These are phyloP conservation scores for Stephanodiscus triporus DNA, from an alignment of 108 stramenopile genomes.

Conservation along the genomic window DNA sequence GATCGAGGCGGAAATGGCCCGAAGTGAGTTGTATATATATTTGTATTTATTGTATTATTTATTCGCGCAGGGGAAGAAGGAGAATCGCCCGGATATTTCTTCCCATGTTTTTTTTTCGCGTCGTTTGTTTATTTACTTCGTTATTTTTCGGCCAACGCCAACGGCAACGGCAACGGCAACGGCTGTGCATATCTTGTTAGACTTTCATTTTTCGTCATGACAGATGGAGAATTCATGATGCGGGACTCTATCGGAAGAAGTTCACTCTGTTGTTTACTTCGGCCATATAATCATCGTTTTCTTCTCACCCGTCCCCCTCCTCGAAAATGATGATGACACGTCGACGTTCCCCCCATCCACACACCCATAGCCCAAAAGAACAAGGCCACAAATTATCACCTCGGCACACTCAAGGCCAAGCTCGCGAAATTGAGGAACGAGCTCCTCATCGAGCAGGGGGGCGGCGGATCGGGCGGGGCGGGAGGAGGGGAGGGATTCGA, in stretches of 20 bases:
- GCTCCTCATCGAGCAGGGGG: conserved; percentile 88
- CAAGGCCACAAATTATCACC: conserved; percentile 87
- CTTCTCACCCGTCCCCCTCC: neutral
- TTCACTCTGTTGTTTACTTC: no score
- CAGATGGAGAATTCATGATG: no score
- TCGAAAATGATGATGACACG: no score
- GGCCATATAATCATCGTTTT: neutral
- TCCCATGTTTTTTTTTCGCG: no score
- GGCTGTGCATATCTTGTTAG: no score
- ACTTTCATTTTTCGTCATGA: no score
- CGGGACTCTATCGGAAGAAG: no score
- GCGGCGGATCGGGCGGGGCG: conserved; percentile 76
- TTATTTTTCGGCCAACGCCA: no score
- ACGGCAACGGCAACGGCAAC: no score
- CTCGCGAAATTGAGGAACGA: conserved; percentile 95
- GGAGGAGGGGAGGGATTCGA: conserved; percentile 88
- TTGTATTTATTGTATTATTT: conserved; percentile 53
- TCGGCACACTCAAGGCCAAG: conserved; percentile 98
- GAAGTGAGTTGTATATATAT: conserved; percentile 63
- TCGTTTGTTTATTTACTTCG: no score
- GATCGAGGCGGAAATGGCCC: conserved; percentile 97
- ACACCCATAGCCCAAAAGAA: conserved; percentile 76
- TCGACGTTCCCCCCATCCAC: neutral
- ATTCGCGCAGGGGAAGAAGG: no score
- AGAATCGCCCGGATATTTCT: conserved; percentile 40